Base-by-base conservation (phyloP, 257 asterid species). In the Capsicum chinense region DNA sequence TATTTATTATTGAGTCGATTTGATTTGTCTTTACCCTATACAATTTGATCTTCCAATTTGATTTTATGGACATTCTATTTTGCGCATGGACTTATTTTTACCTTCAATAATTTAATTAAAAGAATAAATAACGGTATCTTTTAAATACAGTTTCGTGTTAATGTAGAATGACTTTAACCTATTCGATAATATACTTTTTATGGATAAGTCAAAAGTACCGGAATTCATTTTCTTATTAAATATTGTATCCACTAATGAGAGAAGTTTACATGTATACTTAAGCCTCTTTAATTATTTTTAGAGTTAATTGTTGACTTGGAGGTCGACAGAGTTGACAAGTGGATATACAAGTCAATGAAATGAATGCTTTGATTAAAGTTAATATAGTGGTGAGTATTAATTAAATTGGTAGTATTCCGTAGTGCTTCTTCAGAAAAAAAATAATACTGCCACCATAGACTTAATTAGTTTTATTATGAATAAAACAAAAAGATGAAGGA, bases 381-480 rank as follows among this genome's bases (percentile, higher is more conserved):
- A 39, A 80, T 62, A 80, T 17, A 62, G 73, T 62, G 73, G 58
- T 26, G 19, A 1, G 48, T 17, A 59, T 80, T 59, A 74, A 88
- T 88, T 78, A 83, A 84, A 83, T 81, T 83, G 84, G 84, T 26
- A 26, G 83, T 69, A 84, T 69, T 83, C 59, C 82, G 1, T 57
- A 83, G 89, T 88, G 89, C 85, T 76, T 16, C 50, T 79, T 35
- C 12, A 33, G 12, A 52, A 7, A 52, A 26, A 11, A 44, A 48
- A 13, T 26, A 79, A 13, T 16, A 11, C 9, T 9, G 37, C 6
- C n/a, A 26, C 33, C 33, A 26, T 26, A 26, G 33, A 26, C n/a
- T 57, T 79, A 52, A 21, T 21, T 3, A 17, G 17, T 11, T 57
- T 57, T 15, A 2, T 50, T 58, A 57, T 84, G 57, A 56, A 82